Percentiles rank a stretch among this genome's conserved stretches.
Conservation (phyloP, 768 basidiomycete species). For the Lentinula guzmanii region DNA sequence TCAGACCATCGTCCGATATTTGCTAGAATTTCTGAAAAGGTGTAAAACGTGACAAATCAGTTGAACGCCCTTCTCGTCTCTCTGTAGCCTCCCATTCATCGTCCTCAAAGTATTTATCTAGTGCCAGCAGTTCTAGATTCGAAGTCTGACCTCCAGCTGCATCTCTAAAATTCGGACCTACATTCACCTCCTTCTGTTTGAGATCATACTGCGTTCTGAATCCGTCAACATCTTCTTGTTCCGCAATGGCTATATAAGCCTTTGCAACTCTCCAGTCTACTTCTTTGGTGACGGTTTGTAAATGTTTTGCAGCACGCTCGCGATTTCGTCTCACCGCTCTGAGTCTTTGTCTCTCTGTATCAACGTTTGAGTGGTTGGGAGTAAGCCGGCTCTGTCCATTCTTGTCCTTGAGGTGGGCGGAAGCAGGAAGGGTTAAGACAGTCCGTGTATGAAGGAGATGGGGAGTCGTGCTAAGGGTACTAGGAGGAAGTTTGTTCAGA, state of each 20-base stretch:
- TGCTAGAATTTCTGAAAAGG: neutral
- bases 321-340: constrained; percentile 37
- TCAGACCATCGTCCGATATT: no score
- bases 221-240: constrained; percentile 27
- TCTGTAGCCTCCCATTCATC: constrained; percentile 53
- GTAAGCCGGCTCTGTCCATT: constrained; percentile 12
- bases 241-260: constrained; percentile 66
- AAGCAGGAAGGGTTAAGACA: constrained; percentile 47
- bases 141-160: constrained; percentile 8
- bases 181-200: constrained; percentile 26
- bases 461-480: constrained; percentile 63
- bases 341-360: constrained; percentile 20
- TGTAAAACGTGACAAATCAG: neutral
- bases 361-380: constrained; percentile 12
- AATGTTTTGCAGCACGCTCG: constrained; percentile 52
- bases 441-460: constrained; percentile 68
- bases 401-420: constrained; percentile 10
- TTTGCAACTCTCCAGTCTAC: constrained; percentile 60
- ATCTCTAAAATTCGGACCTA: constrained; percentile 4
- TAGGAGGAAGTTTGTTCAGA: constrained; percentile 60
- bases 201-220: constrained; percentile 13
- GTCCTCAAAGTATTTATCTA: constrained; percentile 60
- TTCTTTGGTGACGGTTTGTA: constrained; percentile 66
- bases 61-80: neutral
- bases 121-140: constrained; percentile 42